These are phyloP conservation scores for Penicillium chermesinum DNA, from an alignment of 495 filamentous ascomycete genomes.

Conservation along the genomic window DNA sequence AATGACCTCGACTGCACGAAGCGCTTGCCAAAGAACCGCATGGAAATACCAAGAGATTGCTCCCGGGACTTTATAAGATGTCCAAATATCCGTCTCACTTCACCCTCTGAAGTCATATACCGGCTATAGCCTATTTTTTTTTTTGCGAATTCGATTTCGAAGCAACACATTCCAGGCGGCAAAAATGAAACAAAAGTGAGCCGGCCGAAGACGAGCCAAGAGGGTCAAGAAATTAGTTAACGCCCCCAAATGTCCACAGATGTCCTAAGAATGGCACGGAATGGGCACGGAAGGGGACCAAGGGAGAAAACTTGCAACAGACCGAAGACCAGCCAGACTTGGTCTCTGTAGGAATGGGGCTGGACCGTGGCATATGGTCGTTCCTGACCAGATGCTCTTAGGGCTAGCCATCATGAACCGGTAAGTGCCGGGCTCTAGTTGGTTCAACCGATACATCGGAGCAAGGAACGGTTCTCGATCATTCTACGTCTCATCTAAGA, in stretches of 20 bases:
- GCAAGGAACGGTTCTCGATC: background rate
- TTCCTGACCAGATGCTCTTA: constrained; percentile 11
- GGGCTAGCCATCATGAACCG: background rate
- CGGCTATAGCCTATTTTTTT: background rate
- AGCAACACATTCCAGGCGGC: background rate
- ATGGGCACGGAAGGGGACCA: constrained; percentile 2
- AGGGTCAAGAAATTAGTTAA: background rate
- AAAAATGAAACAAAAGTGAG: background rate
- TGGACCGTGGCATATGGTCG: constrained; percentile 13
- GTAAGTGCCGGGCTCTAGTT: background rate
- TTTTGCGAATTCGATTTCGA: background rate
- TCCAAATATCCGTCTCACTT: background rate
- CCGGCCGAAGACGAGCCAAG: background rate
- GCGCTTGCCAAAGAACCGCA: background rate
- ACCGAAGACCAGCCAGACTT: constrained; percentile 14
- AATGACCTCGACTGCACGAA: background rate
- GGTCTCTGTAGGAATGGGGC: constrained; percentile 20
- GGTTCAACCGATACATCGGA: constrained; percentile 6
- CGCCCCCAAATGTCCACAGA: no score
- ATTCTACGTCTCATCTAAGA: constrained; percentile 17
- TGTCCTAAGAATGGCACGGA: background rate
- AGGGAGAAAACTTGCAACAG: constrained; percentile 9
- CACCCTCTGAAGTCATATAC: background rate
- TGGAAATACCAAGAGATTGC: background rate
- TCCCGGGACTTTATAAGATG: background rate